Evolutionary conservation across 2,329 filamentous ascomycete genomes (phyloP).

Genomic region (Nannizziopsis arthrosporioides): DNA sequence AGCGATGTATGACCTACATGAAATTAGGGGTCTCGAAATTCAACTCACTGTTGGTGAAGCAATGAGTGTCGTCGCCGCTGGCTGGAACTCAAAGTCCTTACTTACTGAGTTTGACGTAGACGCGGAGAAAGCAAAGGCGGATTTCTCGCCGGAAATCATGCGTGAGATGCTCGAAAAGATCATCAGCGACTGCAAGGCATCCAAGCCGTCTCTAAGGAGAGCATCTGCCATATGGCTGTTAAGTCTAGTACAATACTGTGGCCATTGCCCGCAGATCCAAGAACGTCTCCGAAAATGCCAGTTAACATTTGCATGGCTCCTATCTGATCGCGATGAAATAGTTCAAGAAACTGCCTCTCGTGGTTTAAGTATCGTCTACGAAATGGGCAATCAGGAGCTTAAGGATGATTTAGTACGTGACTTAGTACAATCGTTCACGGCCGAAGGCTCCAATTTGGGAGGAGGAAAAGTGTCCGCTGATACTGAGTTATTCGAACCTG

Average conservation of each 20-base stretch:
- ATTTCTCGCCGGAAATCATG: slow-evolving; percentile 33
- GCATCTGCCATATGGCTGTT: slow-evolving; percentile 93
- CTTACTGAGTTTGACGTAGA: slow-evolving; percentile 66
- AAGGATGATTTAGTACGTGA: slow-evolving; percentile 77
- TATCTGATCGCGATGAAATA: slow-evolving; percentile 80
- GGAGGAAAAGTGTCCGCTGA: slow-evolving; percentile 72
- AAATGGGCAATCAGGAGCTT: slow-evolving; percentile 70
- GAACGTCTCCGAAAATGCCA: slow-evolving; percentile 66
- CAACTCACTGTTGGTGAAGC: slow-evolving; percentile 89
- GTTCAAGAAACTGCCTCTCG: slow-evolving; percentile 92
- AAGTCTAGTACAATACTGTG: slow-evolving; percentile 80
- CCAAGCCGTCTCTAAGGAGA: slow-evolving; percentile 80
- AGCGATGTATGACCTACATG: slow-evolving; percentile 63
- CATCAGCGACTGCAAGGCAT: slow-evolving; percentile 63
- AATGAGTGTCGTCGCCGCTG: slow-evolving; percentile 60
- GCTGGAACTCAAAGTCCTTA: slow-evolving; percentile 75
- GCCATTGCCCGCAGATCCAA: slow-evolving; percentile 64
- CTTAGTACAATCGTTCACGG: slow-evolving; percentile 78
- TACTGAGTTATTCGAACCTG: slow-evolving; percentile 86
- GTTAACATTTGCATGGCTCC: slow-evolving; percentile 71
- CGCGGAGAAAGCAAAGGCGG: slow-evolving; percentile 33
- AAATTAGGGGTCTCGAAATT: slow-evolving; percentile 72
- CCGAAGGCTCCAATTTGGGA: slow-evolving; percentile 48
- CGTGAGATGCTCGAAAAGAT: slow-evolving; percentile 56
- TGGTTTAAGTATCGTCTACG: slow-evolving; percentile 84